Percentiles rank a stretch among this genome's conserved stretches.
Conservation (phyloP, 1,284 basidiomycete species). For the Leccinum solheimii region DNA sequence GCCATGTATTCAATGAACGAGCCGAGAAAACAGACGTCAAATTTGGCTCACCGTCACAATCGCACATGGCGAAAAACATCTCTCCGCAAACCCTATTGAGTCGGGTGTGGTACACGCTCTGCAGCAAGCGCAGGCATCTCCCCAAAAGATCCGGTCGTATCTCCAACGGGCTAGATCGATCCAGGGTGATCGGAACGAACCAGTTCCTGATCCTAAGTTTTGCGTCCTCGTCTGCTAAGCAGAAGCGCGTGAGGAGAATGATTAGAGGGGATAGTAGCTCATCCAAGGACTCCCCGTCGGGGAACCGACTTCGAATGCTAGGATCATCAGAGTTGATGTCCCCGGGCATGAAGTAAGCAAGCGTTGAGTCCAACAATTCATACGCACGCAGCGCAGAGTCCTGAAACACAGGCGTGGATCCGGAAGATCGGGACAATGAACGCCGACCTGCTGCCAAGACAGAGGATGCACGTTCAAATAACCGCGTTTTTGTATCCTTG, state of each 20-base stretch:
- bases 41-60: constrained; percentile 66
- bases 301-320: constrained; percentile 51
- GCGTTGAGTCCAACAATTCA: constrained; percentile 62
- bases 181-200: constrained; percentile 75
- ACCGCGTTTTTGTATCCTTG: constrained; percentile 45
- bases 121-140: constrained; percentile 74
- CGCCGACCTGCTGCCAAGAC: constrained; percentile 53
- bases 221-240: constrained; percentile 58
- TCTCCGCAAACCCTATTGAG: constrained; percentile 82
- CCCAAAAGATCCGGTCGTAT: constrained; percentile 72
- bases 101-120: constrained; percentile 67
- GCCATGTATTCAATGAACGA: constrained; percentile 1
- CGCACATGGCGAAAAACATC: constrained; percentile 79
- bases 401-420: constrained; percentile 38
- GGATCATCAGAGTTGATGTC: constrained; percentile 61
- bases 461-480: constrained; percentile 64
- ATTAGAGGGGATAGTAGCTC: constrained; percentile 76
- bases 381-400: constrained; percentile 64
- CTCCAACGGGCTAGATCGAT: constrained; percentile 76
- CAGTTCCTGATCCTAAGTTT: constrained; percentile 58
- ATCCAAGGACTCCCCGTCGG: constrained; percentile 62
- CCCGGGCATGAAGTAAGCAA: constrained; percentile 68
- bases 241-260: constrained; percentile 70
- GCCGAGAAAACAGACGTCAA: background rate
- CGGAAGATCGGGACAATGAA: constrained; percentile 53